phyloP scores from a whole-genome alignment of 257 asterid species.

The Nicotiana noctiflora region DNA sequence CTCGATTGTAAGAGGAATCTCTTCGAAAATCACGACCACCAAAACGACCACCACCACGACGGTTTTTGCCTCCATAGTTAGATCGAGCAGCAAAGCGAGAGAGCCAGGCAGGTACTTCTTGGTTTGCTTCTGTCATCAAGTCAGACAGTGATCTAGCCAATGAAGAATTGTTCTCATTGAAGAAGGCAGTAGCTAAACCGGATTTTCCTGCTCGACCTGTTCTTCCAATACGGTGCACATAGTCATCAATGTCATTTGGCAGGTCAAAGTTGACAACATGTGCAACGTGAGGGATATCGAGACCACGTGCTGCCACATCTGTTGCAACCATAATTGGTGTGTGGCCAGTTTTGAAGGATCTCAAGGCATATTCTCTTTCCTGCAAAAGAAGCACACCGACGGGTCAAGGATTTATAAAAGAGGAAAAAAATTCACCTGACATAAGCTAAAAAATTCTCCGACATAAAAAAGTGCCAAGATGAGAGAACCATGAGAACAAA shows the following conservation, averaged over 20 bases:
- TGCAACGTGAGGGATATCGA: slow-evolving; percentile 91
- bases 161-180: slow-evolving; percentile 69
- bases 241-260: slow-evolving; percentile 88
- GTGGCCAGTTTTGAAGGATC: slow-evolving; percentile 81
- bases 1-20: slow-evolving; percentile 44
- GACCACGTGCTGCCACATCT: slow-evolving; percentile 98
- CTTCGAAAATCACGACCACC: slow-evolving; percentile 82
- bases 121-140: slow-evolving; percentile 91
- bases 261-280: slow-evolving; percentile 93
- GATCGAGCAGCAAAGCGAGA: slow-evolving; percentile 69
- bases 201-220: slow-evolving; percentile 94
- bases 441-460: no score
- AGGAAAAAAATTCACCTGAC: no score
- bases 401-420: background rate
- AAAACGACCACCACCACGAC: slow-evolving; percentile 70
- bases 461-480: background rate
- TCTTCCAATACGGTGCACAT: slow-evolving; percentile 92
- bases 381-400: slow-evolving; percentile 24
- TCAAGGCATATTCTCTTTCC: slow-evolving; percentile 85
- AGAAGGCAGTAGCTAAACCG: slow-evolving; percentile 91
- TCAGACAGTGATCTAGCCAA: slow-evolving; percentile 72
- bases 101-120: slow-evolving; percentile 96
- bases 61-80: slow-evolving; percentile 37
- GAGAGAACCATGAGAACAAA: background rate
- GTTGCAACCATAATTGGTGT: slow-evolving; percentile 92